Conservation (phyloP, 345 rosid genomes). For the Crucihimalaya himalaica region DNA sequence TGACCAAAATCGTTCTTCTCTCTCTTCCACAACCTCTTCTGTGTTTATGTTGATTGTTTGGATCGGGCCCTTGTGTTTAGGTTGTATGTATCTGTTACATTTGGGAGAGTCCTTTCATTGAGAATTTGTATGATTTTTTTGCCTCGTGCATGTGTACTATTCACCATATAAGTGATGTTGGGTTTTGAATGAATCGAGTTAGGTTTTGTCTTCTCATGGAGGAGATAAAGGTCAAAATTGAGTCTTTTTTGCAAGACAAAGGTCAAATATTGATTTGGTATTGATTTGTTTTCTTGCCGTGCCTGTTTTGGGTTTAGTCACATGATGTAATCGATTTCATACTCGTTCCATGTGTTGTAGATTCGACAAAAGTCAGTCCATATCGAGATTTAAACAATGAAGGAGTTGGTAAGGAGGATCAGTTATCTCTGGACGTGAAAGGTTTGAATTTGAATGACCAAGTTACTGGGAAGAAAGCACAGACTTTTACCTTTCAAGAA, state of each 20-base stretch:
- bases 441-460: constrained; percentile 53
- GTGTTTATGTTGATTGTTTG: background rate
- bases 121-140: background rate
- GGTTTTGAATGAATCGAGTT: constrained; percentile 10
- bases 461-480: constrained; percentile 52
- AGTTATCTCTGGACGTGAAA: constrained; percentile 49
- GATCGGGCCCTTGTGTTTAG: background rate
- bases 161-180: constrained; percentile 7
- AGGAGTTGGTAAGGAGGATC: constrained; percentile 48
- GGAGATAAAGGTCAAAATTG: constrained; percentile 17
- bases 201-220: constrained; percentile 29
- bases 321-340: background rate
- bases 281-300: background rate
- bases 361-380: constrained; percentile 50
- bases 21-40: background rate
- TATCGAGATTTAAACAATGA: constrained; percentile 43
- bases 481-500: constrained; percentile 60
- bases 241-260: no score
- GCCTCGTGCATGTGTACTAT: constrained; percentile 35
- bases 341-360: constrained; percentile 39
- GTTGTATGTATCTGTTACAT: constrained; percentile 18
- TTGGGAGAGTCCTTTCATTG: background rate
- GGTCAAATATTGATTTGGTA: no score
- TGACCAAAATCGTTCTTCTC: background rate
- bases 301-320: constrained; percentile 18